Evolutionary conservation across 805 yeast genomes (phyloP).

Genomic region (Saturnispora kantuleensis): DNA sequence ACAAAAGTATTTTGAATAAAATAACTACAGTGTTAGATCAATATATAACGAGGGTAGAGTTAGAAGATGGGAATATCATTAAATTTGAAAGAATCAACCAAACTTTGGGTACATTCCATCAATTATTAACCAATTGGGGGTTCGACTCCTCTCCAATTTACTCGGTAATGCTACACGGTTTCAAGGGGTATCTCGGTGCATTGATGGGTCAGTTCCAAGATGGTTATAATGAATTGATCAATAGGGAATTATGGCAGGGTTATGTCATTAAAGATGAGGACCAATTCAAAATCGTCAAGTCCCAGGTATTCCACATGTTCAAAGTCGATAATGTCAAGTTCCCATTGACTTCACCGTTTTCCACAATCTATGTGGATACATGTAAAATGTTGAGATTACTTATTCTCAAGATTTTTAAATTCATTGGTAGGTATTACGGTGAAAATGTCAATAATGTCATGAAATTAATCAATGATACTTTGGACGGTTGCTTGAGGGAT

Average conservation of each 20-base stretch:
- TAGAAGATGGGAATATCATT: conserved; percentile 35
- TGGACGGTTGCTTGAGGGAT: conserved; percentile 60
- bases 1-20: conserved; percentile 58
- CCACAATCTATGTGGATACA: conserved; percentile 77
- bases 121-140: conserved; percentile 65
- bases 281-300: conserved; percentile 51
- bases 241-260: conserved; percentile 85
- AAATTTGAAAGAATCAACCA: conserved; percentile 38
- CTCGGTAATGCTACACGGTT: conserved; percentile 47
- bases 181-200: conserved; percentile 50
- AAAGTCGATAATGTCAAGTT: conserved; percentile 26
- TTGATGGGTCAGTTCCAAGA: conserved; percentile 44
- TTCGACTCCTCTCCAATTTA: conserved; percentile 52
- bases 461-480: conserved; percentile 47
- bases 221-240: conserved; percentile 53
- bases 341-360: conserved; percentile 72
- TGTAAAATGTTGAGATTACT: conserved; percentile 67
- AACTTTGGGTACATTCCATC: conserved; percentile 58
- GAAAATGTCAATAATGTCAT: conserved; percentile 52
- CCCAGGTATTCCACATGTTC: conserved; percentile 28
- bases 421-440: conserved; percentile 54
- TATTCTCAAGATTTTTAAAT: conserved; percentile 52
- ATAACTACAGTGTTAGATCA: conserved; percentile 48
- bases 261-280: conserved; percentile 51
- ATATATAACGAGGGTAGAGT: conserved; percentile 34